A percentile compares a stretch with the other conserved stretches of the same genome.
phyloP scores from a whole-genome alignment of 257 asterid species.

The Thymus quinquecostatus region DNA sequence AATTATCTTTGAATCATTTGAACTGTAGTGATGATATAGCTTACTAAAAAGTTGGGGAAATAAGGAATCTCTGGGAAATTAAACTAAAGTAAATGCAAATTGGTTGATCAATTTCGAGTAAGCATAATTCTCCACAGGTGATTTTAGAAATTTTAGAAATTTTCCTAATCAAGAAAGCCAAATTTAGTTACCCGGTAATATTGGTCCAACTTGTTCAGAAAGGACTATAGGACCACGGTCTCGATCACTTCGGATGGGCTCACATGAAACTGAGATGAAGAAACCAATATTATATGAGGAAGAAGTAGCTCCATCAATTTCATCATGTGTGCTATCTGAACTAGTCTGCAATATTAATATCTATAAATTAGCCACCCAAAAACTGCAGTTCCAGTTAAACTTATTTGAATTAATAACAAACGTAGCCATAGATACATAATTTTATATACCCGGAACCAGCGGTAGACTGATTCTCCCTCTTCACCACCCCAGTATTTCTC shows the following conservation, averaged over 20 bases:
- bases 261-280: constrained; percentile 84
- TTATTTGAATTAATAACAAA: not conserved
- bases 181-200: constrained; percentile 65
- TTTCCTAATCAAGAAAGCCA: constrained; percentile 16
- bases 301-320: constrained; percentile 66
- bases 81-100: too few species aligned
- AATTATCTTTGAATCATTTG: not conserved
- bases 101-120: too few species aligned
- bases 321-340: constrained; percentile 62
- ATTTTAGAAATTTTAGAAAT: too few species aligned
- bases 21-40: not conserved
- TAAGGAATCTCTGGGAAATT: too few species aligned
- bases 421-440: not conserved
- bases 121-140: too few species aligned
- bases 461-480: constrained; percentile 91
- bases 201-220: constrained; percentile 91
- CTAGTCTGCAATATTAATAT: constrained; percentile 62
- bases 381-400: not conserved
- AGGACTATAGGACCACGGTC: constrained; percentile 84
- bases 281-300: constrained; percentile 78
- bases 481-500: constrained; percentile 98
- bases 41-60: not conserved
- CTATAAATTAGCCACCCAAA: constrained; percentile 31
- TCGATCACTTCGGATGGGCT: constrained; percentile 89
- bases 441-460: constrained; percentile 88